Evolutionary conservation across 352 stramenopile genomes (phyloP).

Genomic region (Aphanomyces cochlioides): DNA sequence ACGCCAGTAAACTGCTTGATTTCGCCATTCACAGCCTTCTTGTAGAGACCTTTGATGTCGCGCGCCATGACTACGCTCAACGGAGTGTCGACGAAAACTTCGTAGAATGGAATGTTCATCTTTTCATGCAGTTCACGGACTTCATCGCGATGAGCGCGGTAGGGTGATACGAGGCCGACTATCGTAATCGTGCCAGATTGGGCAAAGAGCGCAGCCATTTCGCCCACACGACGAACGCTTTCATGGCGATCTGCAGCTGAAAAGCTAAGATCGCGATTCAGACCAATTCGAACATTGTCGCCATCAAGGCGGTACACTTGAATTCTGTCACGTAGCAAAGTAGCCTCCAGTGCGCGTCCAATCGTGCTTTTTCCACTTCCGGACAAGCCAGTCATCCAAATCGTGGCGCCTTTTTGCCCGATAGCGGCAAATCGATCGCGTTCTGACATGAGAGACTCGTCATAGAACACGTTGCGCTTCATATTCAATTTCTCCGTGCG

Average conservation of each 20-base stretch:
- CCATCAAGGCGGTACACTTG: conserved; percentile 97
- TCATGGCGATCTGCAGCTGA: conserved; percentile 93
- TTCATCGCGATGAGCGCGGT: conserved; percentile 89
- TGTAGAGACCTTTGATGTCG: conserved; percentile 96
- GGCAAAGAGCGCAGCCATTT: conserved; percentile 95
- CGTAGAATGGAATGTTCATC: conserved; percentile 96
- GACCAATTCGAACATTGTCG: conserved; percentile 97
- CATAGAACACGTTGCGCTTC: conserved; percentile 79
- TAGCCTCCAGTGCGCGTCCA: conserved; percentile 93
- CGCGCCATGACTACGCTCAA: conserved; percentile 94
- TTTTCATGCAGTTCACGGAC: conserved; percentile 89
- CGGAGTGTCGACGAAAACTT: conserved; percentile 98
- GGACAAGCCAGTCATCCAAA: conserved; percentile 98
- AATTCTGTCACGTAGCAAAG: conserved; percentile 91
- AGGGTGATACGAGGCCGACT: conserved; percentile 96
- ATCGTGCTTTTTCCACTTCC: conserved; percentile 98
- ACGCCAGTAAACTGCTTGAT: conserved; percentile 99
- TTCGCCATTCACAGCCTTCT: conserved; percentile 91
- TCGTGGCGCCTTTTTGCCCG: conserved; percentile 95
- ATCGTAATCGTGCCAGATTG: conserved; percentile 97
- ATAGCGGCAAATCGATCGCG: conserved; percentile 65
- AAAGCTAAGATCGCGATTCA: conserved; percentile 97
- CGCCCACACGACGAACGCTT: conserved; percentile 94
- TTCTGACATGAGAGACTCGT: conserved; percentile 65
- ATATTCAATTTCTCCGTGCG: conserved; percentile 64